Percentiles rank a stretch among this genome's conserved stretches.
These are phyloP conservation scores for Peronospora farinosa DNA, from an alignment of 352 stramenopile genomes.

Conservation along the genomic window DNA sequence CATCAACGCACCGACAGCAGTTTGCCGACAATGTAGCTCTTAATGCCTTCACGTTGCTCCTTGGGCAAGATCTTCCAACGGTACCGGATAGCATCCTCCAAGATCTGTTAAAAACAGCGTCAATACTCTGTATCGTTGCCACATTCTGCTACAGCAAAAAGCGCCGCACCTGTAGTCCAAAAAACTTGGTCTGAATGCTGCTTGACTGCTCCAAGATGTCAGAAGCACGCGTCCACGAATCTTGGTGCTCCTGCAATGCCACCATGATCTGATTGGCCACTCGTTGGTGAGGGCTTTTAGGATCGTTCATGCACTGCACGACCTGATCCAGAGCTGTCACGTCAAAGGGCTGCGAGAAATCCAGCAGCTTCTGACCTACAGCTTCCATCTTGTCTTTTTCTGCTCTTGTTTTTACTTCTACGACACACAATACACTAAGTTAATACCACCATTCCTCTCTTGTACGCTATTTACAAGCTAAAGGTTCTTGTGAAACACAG, in stretches of 20 bases:
- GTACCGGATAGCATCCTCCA: constrained; percentile 97
- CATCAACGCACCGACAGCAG: constrained; percentile 80
- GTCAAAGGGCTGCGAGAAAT: constrained; percentile 94
- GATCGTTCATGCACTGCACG: constrained; percentile 94
- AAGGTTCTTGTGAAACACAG: not conserved
- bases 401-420: not conserved
- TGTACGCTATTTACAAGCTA: not conserved
- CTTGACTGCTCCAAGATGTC: constrained; percentile 94
- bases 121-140: not conserved
- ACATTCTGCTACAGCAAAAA: not conserved
- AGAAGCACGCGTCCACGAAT: constrained; percentile 90
- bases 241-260: constrained; percentile 89
- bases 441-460: too few species aligned
- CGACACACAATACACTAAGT: too few species aligned
- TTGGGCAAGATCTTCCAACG: constrained; percentile 95
- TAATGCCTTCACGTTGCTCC: constrained; percentile 96
- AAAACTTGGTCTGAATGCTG: constrained; percentile 88
- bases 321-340: constrained; percentile 94
- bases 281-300: constrained; percentile 88
- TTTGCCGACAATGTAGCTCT: constrained; percentile 97
- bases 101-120: constrained; percentile 55
- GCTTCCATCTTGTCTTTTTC: constrained; percentile 62
- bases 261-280: constrained; percentile 93
- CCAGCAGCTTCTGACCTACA: constrained; percentile 87
- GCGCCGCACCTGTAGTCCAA: constrained; percentile 76